These are phyloP conservation scores for Populus euphratica DNA, from an alignment of 345 rosid genomes.

Conservation along the genomic window DNA sequence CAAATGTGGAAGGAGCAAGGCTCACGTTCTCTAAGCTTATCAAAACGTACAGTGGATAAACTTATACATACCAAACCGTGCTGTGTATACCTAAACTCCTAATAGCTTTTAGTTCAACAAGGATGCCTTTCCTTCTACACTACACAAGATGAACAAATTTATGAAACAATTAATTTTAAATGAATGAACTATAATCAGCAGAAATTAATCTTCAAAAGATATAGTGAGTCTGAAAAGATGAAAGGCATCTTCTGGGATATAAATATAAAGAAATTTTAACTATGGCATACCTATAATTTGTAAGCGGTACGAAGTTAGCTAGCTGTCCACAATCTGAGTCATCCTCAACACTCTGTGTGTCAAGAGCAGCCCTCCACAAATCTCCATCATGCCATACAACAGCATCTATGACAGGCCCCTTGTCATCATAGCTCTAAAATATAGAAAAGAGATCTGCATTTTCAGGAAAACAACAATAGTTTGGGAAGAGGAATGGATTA, in stretches of 20 bases:
- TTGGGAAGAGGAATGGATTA: constrained; percentile 8
- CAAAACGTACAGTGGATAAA: not conserved
- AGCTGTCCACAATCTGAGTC: constrained; percentile 76
- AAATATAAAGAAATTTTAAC: not conserved
- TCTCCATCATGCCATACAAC: constrained; percentile 98
- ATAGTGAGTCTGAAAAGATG: not conserved
- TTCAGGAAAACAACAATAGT: constrained; percentile 8
- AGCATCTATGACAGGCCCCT: constrained; percentile 92
- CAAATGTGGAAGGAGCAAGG: not conserved
- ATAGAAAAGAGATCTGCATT: constrained; percentile 5
- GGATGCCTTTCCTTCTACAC: not conserved
- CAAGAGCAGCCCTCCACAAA: constrained; percentile 93
- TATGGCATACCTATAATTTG: constrained; percentile 66
- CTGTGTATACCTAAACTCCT: not conserved
- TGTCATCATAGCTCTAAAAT: constrained; percentile 76
- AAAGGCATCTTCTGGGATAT: not conserved
- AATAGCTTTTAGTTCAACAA: not conserved
- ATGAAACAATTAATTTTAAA: not conserved
- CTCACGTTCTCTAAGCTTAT: not conserved
- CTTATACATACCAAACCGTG: not conserved
- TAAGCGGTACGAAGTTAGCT: constrained; percentile 68
- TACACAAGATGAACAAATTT: not conserved
- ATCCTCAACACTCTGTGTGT: constrained; percentile 84
- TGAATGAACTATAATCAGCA: not conserved
- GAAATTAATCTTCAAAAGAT: not conserved